Conservation (phyloP, 495 filamentous ascomycete genomes). For the Astrothelium subdiscretum region DNA sequence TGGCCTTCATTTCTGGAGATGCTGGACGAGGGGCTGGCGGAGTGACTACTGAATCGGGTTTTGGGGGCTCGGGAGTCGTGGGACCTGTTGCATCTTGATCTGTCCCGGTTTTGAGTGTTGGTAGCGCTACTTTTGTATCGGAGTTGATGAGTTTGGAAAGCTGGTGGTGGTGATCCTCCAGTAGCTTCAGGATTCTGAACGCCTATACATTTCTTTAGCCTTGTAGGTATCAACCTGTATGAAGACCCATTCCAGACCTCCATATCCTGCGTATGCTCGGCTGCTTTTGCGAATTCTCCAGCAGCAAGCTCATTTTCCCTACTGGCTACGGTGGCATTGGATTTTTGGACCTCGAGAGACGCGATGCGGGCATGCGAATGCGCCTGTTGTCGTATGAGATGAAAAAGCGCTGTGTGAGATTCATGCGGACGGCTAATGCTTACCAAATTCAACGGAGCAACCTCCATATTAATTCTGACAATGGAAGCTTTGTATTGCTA, state of each 20-base stretch:
- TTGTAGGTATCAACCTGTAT: not conserved
- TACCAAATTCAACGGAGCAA: not conserved
- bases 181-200: constrained; percentile 65
- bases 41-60: not conserved
- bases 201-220: constrained; percentile 38
- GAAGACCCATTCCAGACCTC: constrained; percentile 42
- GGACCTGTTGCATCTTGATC: not conserved
- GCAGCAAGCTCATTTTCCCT: constrained; percentile 84
- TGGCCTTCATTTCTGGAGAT: constrained; percentile 18
- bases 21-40: constrained; percentile 8
- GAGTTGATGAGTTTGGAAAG: constrained; percentile 65
- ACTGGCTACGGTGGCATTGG: constrained; percentile 67
- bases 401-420: constrained; percentile 10
- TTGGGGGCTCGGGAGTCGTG: constrained; percentile 15
- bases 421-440: not conserved
- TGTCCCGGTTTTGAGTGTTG: not conserved
- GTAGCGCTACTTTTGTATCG: constrained; percentile 16
- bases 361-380: constrained; percentile 79
- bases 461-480: not conserved
- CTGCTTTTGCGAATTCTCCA: constrained; percentile 75
- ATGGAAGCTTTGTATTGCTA: not conserved
- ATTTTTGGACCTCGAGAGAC: constrained; percentile 56
- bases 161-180: constrained; percentile 75
- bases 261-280: constrained; percentile 57
- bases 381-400: constrained; percentile 39